A percentile compares a stretch with the other conserved stretches of the same genome.
These are phyloP conservation scores for Chiua sp. DNA, from an alignment of 1,284 basidiomycete genomes.

Conservation along the genomic window DNA sequence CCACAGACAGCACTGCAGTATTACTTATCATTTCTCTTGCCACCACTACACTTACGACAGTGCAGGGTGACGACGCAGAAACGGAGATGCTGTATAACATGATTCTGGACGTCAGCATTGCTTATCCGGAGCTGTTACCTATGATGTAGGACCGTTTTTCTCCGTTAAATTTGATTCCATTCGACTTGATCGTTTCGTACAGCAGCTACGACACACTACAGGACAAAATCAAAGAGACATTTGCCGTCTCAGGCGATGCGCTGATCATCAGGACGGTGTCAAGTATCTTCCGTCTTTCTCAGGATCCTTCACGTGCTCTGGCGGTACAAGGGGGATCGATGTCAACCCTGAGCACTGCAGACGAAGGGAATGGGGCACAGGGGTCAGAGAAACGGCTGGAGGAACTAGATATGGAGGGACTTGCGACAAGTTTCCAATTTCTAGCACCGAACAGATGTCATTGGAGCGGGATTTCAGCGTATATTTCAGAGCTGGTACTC, in stretches of 20 bases:
- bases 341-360: constrained; percentile 68
- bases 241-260: constrained; percentile 76
- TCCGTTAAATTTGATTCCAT: constrained; percentile 5
- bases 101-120: constrained; percentile 74
- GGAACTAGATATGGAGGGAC: constrained; percentile 72
- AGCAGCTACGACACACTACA: constrained; percentile 79
- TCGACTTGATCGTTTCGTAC: constrained; percentile 12
- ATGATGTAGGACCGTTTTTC: constrained; percentile 62
- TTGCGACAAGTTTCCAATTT: constrained; percentile 73
- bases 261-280: constrained; percentile 75
- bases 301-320: constrained; percentile 54
- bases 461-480: constrained; percentile 70
- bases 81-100: constrained; percentile 81
- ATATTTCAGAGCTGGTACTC: constrained; percentile 70
- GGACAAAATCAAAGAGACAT: constrained; percentile 79
- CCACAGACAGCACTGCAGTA: constrained; percentile 69
- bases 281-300: constrained; percentile 72
- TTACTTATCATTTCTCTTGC: constrained; percentile 79
- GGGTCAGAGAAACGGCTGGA: constrained; percentile 51
- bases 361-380: constrained; percentile 47
- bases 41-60: constrained; percentile 77
- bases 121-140: constrained; percentile 77
- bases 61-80: constrained; percentile 83
- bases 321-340: constrained; percentile 54
- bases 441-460: constrained; percentile 60